Percentiles rank a stretch among this genome's conserved stretches.
Conservation (phyloP, 345 rosid genomes). For the Ceriops tagal region DNA sequence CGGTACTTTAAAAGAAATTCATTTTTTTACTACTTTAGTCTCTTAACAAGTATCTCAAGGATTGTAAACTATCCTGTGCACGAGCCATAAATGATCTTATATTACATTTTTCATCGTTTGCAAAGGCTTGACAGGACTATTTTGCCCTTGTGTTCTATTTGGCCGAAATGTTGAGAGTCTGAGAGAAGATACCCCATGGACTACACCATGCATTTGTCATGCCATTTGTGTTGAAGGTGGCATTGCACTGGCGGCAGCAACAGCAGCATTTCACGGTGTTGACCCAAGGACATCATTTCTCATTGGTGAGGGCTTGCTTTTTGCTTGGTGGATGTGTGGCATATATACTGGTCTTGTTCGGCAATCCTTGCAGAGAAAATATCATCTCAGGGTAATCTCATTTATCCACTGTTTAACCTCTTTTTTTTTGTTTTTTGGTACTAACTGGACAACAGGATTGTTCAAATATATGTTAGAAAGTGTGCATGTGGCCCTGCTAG, state of each 20-base stretch:
- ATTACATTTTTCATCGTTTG: background rate
- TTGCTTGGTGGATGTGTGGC: constrained; percentile 99
- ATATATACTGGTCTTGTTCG: constrained; percentile 81
- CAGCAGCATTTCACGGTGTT: constrained; percentile 63
- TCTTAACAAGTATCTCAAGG: background rate
- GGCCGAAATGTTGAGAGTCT: constrained; percentile 77
- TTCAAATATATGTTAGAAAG: no score
- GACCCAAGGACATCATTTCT: constrained; percentile 79
- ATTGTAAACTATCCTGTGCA: background rate
- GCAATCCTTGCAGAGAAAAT: constrained; percentile 79
- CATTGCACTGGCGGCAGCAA: constrained; percentile 60
- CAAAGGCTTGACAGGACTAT: constrained; percentile 79
- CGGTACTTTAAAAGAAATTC: background rate
- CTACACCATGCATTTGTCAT: constrained; percentile 81
- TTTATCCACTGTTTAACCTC: background rate
- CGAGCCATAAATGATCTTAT: background rate
- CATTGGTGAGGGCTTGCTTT: constrained; percentile 76
- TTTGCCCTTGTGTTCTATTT: constrained; percentile 90
- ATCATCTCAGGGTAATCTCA: constrained; percentile 73
- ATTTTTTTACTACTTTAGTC: background rate
- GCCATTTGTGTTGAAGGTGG: constrained; percentile 86
- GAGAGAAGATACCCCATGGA: constrained; percentile 77
- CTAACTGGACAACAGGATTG: background rate
- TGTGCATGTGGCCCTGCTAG: no score
- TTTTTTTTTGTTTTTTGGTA: background rate